Conservation (phyloP, 345 rosid genomes). For the rapeseed (Brassica napus) region DNA sequence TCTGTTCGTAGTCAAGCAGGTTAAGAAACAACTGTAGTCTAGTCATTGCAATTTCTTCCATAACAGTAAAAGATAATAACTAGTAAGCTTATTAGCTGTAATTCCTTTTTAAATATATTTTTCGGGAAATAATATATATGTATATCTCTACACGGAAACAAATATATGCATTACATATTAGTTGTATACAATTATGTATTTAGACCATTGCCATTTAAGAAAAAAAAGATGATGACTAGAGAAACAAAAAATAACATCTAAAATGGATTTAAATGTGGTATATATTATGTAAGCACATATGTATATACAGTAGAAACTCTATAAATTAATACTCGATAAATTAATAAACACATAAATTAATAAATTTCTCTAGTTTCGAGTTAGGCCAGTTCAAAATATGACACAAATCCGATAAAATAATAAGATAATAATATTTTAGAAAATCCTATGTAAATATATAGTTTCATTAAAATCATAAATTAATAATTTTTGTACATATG, state of each 20-base stretch:
- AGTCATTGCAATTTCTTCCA: constrained; percentile 20
- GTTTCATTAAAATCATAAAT: too few species aligned
- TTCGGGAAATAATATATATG: not conserved
- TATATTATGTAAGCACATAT: not conserved
- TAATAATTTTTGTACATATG: too few species aligned
- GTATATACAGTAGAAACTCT: not conserved
- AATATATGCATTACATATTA: not conserved
- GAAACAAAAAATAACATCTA: not conserved
- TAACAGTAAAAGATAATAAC: constrained; percentile 1
- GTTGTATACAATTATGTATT: not conserved
- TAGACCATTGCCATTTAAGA: not conserved
- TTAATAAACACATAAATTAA: too few species aligned
- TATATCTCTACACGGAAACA: not conserved
- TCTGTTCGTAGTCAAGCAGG: constrained; percentile 6
- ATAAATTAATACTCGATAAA: too few species aligned
- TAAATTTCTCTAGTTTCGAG: too few species aligned
- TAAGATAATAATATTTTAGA: too few species aligned
- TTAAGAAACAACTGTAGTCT: constrained; percentile 13
- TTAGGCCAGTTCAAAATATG: too few species aligned
- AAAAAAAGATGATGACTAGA: not conserved
- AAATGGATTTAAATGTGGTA: not conserved
- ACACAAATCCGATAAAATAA: too few species aligned
- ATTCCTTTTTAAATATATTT: not conserved
- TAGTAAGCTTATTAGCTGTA: not conserved
- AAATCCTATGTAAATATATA: too few species aligned